Base-by-base conservation (phyloP, 2,329 filamentous ascomycete species). In the Didymella segeticola region DNA sequence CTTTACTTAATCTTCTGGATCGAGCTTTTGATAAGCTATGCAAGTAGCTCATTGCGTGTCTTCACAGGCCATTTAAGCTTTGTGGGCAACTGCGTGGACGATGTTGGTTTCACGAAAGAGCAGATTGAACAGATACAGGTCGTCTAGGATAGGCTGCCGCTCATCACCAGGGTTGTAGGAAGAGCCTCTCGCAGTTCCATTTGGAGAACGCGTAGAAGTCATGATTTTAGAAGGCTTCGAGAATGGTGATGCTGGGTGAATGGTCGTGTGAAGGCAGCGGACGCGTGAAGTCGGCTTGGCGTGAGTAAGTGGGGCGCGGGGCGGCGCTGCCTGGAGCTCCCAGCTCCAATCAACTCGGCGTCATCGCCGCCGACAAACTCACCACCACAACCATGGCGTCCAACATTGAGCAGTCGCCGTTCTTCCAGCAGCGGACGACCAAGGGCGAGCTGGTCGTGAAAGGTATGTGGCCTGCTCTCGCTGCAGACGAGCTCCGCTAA, bases 371-470 rank as follows among this genome's bases (percentile, higher is more conserved):
- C 49, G 38, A 52, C 51, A 55, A 53, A 53, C 19, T 43, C 47
- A 57, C 53, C 43, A 46, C 51, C 51, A 47, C 60, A 52, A 59
- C 45, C 56, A 75, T 75, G 72, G 67, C 69, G 31, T 58, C 60
- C 1, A 71, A 60, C 54, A 49, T 68, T 37, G 74, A 75, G 60
- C 67, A 75, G 31, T 74, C 72, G 38, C 58, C 61, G 7, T 74
- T 72, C 60, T 76, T 76, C 43, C 65, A 66, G 46, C 63, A 69
- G 47, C 60, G 64, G 46, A 64, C 39, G 54, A 39, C 63, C 6
- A 63, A 70, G 39, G 69, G 66, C 17, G 57, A 57, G 20, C 47
- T 67, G 19, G 52, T 75, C 19, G 71, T 75, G 45, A 73, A 68
- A 60, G 73, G 73, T 72, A 60, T 19, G 30, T 17, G 5, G 29